These are phyloP conservation scores for Melaleuca alternifolia DNA, from an alignment of 345 rosid genomes.

Conservation along the genomic window DNA sequence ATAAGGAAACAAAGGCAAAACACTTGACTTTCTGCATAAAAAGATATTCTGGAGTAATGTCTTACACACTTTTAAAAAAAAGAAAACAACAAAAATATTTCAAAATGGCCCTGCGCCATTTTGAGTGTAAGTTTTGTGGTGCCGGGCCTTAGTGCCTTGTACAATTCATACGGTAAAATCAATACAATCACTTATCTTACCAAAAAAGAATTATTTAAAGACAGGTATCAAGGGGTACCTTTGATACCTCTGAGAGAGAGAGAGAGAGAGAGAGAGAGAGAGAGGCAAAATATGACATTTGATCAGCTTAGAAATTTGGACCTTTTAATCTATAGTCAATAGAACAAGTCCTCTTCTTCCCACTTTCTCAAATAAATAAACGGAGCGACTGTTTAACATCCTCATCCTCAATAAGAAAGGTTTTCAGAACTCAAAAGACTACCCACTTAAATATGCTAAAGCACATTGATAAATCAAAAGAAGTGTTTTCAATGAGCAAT, in stretches of 20 bases:
- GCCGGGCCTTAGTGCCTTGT: too few species aligned
- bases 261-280: background rate
- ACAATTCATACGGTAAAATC: too few species aligned
- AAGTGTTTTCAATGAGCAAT: background rate
- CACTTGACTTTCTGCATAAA: background rate
- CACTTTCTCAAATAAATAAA: background rate
- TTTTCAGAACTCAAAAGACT: background rate
- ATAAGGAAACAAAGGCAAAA: background rate
- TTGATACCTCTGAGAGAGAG: background rate
- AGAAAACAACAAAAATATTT: background rate
- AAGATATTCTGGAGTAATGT: background rate
- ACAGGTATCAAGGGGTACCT: background rate
- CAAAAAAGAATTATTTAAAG: too few species aligned
- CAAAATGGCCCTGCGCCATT: too few species aligned
- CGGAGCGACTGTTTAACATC: background rate
- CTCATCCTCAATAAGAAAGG: background rate
- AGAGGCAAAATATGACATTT: background rate
- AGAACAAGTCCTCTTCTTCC: background rate
- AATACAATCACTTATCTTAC: too few species aligned
- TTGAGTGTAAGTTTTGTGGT: too few species aligned
- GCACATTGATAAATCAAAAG: background rate
- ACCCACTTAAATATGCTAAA: background rate
- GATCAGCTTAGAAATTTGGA: background rate
- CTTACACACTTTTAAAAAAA: background rate
- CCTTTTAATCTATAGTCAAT: too few species aligned